A percentile compares a stretch with the other conserved stretches of the same genome.
Evolutionary conservation across 352 stramenopile genomes (phyloP).

Genomic region (Globisporangium megalacanthum): DNA sequence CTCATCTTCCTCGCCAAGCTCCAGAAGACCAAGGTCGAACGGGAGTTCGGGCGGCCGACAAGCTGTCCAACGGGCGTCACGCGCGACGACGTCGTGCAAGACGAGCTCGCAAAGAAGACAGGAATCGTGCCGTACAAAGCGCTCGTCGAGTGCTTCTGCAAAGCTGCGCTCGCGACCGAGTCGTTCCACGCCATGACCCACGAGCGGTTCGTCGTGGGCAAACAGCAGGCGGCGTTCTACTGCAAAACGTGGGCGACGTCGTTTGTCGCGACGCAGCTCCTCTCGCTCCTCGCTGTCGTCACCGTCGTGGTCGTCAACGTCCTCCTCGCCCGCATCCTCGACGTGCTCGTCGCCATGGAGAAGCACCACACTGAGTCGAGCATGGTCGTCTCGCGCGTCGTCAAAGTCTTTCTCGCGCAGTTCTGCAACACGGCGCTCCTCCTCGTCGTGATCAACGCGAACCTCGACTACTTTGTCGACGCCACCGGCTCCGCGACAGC

Average conservation of each 20-base stretch:
- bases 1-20: constrained; percentile 71
- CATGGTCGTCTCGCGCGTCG: constrained; percentile 67
- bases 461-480: constrained; percentile 60
- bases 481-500: constrained; percentile 1
- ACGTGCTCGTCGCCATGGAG: constrained; percentile 64
- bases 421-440: constrained; percentile 81
- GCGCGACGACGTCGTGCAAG: constrained; percentile 61
- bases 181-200: constrained; percentile 60
- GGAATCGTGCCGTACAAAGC: constrained; percentile 57
- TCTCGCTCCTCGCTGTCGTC: constrained; percentile 58
- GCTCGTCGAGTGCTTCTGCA: constrained; percentile 81
- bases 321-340: constrained; percentile 55
- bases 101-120: constrained; percentile 53
- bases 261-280: constrained; percentile 60
- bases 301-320: constrained; percentile 72
- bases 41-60: constrained; percentile 57
- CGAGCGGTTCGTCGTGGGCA: constrained; percentile 34
- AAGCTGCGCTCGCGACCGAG: constrained; percentile 39
- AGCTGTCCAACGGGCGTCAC: constrained; percentile 51
- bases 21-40: constrained; percentile 66
- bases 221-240: constrained; percentile 32
- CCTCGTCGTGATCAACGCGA: constrained; percentile 78
- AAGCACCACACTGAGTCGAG: constrained; percentile 76
- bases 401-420: constrained; percentile 73
- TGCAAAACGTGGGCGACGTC: constrained; percentile 68